Evolutionary conservation across 2,329 filamentous ascomycete genomes (phyloP).

Genomic region (Arthrobotrys conoides): DNA sequence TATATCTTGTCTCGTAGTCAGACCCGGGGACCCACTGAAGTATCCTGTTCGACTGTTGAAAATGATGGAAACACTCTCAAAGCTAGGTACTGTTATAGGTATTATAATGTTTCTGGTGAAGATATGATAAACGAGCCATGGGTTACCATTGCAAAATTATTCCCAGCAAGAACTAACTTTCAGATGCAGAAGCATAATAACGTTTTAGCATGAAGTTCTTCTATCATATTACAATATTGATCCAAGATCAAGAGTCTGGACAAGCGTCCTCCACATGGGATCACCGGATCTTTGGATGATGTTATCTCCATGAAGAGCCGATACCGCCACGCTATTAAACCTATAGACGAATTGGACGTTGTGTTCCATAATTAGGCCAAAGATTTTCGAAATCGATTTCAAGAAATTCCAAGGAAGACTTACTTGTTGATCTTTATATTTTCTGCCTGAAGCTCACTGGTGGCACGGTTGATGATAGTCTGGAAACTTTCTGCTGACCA

Average conservation of each 20-base stretch:
- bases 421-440: constrained; percentile 3
- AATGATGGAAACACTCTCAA: too few relatives aligned
- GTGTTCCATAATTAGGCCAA: too few relatives aligned
- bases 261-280: constrained; percentile 11
- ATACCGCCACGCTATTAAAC: constrained; percentile 4
- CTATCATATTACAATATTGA: constrained; percentile 11
- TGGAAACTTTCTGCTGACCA: constrained; percentile 7
- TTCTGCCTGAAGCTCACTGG: background rate
- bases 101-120: too few relatives aligned
- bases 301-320: constrained; percentile 13
- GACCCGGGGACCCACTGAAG: too few relatives aligned
- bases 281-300: constrained; percentile 26
- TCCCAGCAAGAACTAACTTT: too few relatives aligned
- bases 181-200: too few relatives aligned
- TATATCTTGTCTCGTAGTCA: too few relatives aligned
- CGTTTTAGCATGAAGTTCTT: too few relatives aligned
- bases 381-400: background rate
- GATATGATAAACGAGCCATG: too few relatives aligned
- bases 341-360: background rate
- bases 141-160: too few relatives aligned
- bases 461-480: background rate
- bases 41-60: too few relatives aligned
- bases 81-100: too few relatives aligned
- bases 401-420: background rate
- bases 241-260: constrained; percentile 14